phyloP scores from a whole-genome alignment of 2,329 filamentous ascomycete genomes.

The Incumbomyces delicatus region DNA sequence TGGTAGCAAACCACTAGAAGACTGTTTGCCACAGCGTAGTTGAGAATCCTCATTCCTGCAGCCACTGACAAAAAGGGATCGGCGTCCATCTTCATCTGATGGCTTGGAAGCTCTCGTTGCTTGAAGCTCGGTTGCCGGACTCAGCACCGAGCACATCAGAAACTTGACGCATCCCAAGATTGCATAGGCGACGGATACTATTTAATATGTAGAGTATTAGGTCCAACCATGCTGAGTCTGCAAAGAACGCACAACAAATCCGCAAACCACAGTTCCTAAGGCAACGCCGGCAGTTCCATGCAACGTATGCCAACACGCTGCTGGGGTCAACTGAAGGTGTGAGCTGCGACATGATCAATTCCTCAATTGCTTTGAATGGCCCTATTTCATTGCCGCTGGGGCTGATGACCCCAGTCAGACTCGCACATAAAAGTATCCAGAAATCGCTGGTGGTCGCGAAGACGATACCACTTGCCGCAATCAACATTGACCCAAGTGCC shows the following conservation, averaged over 20 bases:
- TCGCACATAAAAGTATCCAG: constrained; percentile 49
- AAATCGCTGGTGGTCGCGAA: constrained; percentile 49
- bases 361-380: constrained; percentile 57
- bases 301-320: constrained; percentile 51
- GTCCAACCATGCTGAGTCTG: constrained; percentile 35
- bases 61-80: neutral
- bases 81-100: neutral
- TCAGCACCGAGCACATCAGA: constrained; percentile 42
- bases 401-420: constrained; percentile 52
- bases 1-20: constrained; percentile 34
- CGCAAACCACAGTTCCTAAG: constrained; percentile 48
- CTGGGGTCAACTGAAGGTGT: constrained; percentile 45
- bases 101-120: neutral
- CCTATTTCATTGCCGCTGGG: constrained; percentile 55
- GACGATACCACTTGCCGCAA: constrained; percentile 46
- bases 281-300: constrained; percentile 51
- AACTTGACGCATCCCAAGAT: constrained; percentile 49
- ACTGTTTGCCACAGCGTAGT: neutral
- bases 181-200: constrained; percentile 51
- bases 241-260: constrained; percentile 49
- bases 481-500: constrained; percentile 44
- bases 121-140: constrained; percentile 32
- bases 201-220: constrained; percentile 41
- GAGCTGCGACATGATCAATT: constrained; percentile 53
- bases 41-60: neutral